These are phyloP conservation scores for Fomitopsis pulvina DNA, from an alignment of 768 basidiomycete genomes.

Conservation along the genomic window DNA sequence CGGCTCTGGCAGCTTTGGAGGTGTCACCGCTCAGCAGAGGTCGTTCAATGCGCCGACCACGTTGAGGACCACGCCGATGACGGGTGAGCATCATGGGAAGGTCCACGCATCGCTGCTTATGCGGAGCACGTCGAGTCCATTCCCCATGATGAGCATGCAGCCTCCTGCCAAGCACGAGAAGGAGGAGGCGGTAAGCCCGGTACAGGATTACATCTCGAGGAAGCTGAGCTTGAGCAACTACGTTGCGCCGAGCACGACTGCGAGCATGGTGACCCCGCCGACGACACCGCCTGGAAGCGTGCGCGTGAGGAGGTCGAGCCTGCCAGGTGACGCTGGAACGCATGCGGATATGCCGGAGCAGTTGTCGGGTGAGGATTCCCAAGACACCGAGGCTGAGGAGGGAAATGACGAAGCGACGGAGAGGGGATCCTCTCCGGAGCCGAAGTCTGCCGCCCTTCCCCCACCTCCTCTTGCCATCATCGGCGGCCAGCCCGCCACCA, in stretches of 20 bases:
- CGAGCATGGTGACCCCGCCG: conserved; percentile 19
- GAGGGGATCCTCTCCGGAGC: not conserved
- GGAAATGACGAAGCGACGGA: not conserved
- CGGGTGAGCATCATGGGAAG: conserved; percentile 4
- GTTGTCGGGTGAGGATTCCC: conserved; percentile 3
- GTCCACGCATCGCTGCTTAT: not conserved
- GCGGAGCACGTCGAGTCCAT: conserved; percentile 9
- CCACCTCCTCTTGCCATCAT: not conserved
- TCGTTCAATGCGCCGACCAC: conserved; percentile 25
- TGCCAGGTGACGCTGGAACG: conserved; percentile 10
- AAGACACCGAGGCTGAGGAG: conserved; percentile 4
- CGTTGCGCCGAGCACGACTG: conserved; percentile 32
- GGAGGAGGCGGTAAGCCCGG: conserved; percentile 5
- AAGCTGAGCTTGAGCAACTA: conserved; percentile 43
- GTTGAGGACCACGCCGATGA: conserved; percentile 21
- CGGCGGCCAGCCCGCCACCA: not conserved
- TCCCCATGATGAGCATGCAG: not conserved
- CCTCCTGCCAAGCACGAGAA: not conserved
- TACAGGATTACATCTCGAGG: conserved; percentile 17
- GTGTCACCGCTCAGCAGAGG: conserved; percentile 18
- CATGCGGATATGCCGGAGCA: conserved; percentile 6
- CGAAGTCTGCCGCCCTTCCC: not conserved
- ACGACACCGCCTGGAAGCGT: conserved; percentile 18
- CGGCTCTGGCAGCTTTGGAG: not conserved
- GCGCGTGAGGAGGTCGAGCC: conserved; percentile 10